Conservation (phyloP, 2,329 filamentous ascomycete genomes). For the Venturia effusa region DNA sequence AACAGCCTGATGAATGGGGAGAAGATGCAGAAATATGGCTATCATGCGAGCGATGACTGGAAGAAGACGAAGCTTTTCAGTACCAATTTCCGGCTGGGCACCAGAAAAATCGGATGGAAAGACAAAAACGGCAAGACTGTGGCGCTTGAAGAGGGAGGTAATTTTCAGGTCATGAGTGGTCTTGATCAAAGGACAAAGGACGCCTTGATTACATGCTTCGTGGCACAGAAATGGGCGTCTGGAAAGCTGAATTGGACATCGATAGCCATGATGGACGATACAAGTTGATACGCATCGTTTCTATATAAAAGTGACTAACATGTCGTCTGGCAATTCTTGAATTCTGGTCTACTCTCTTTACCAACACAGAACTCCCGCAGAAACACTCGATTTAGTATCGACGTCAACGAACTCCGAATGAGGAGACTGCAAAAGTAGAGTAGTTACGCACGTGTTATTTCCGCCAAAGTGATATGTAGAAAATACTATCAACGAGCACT, state of each 20-base stretch:
- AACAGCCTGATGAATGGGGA: conserved; percentile 16
- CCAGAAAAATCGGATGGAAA: conserved; percentile 10
- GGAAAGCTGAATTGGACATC: conserved; percentile 11
- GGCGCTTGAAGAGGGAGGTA: conserved; percentile 11
- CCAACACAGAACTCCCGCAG: no score
- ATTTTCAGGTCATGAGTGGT: conserved; percentile 14
- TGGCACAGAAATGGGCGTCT: conserved; percentile 18
- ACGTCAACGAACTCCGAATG: no score
- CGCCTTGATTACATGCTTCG: conserved; percentile 20
- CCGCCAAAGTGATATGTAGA: no score
- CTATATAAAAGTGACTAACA: no score
- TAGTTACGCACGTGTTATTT: no score
- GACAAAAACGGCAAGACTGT: conserved; percentile 15
- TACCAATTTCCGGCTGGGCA: conserved; percentile 13
- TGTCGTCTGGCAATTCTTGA: no score
- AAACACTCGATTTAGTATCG: no score
- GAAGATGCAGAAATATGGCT: conserved; percentile 17
- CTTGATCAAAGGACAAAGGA: conserved; percentile 15
- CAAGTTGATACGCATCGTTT: background rate
- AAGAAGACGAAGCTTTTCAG: conserved; percentile 17
- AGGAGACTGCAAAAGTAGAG: no score
- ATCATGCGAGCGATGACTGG: conserved; percentile 17
- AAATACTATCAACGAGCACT: no score
- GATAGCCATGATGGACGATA: background rate
- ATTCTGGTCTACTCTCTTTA: no score